phyloP scores from a whole-genome alignment of 169 alveolate species.

The Eimeria nieschulzi region DNA sequence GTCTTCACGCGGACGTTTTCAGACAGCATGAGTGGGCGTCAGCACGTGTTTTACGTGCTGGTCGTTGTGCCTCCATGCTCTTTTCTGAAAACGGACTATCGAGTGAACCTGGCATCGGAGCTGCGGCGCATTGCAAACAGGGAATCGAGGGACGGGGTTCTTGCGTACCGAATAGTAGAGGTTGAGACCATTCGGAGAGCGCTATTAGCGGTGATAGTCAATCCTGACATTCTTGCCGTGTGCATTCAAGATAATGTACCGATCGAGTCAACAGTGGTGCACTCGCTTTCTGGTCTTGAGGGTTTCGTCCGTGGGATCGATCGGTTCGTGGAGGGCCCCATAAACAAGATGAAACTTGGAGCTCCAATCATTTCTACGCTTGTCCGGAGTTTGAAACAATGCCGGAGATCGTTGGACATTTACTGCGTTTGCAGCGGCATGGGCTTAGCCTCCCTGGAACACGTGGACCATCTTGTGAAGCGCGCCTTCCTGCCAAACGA shows the following conservation, averaged over 20 bases:
- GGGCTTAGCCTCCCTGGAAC: slow-evolving; percentile 76
- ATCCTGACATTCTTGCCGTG: slow-evolving; percentile 80
- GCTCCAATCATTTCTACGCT: slow-evolving; percentile 69
- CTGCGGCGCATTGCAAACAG: slow-evolving; percentile 25
- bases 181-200: slow-evolving; percentile 79
- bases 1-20: neutral
- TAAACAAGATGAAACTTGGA: slow-evolving; percentile 78
- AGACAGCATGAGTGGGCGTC: slow-evolving; percentile 65
- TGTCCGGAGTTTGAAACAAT: slow-evolving; percentile 72
- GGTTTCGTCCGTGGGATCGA: slow-evolving; percentile 80
- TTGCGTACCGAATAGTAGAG: slow-evolving; percentile 78
- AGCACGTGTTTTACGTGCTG: slow-evolving; percentile 60
- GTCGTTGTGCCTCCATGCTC: slow-evolving; percentile 59
- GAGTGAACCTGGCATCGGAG: slow-evolving; percentile 50
- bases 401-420: slow-evolving; percentile 80
- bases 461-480: slow-evolving; percentile 74
- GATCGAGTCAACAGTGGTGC: slow-evolving; percentile 17
- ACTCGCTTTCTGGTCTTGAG: slow-evolving; percentile 39
- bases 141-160: slow-evolving; percentile 21
- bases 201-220: slow-evolving; percentile 78
- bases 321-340: slow-evolving; percentile 77
- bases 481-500: slow-evolving; percentile 80
- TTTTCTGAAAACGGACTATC: slow-evolving; percentile 26
- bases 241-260: slow-evolving; percentile 80
- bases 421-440: slow-evolving; percentile 81